Percentiles rank a stretch among this genome's conserved stretches.
phyloP scores from a whole-genome alignment of 140 eudicot species.

The Stevia rebaudiana region DNA sequence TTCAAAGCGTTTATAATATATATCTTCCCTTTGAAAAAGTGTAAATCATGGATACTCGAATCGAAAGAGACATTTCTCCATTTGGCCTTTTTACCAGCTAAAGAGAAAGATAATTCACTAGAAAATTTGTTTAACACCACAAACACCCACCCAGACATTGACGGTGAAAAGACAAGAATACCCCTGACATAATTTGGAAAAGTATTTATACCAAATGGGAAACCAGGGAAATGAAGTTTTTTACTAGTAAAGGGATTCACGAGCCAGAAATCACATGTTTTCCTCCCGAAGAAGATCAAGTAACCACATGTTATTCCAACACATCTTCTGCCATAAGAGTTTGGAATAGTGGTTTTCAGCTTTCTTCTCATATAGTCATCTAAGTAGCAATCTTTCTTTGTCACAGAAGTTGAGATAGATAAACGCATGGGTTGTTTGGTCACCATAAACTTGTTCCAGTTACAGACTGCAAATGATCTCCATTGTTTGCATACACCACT shows the following conservation, averaged over 20 bases:
- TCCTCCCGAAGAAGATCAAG: constrained; percentile 1
- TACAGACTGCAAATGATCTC: neutral
- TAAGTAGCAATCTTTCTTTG: neutral
- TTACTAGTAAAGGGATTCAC: constrained; percentile 31
- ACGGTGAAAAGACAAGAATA: constrained; percentile 17
- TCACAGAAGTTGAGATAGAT: neutral
- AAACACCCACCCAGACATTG: constrained; percentile 9
- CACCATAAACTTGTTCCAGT: neutral
- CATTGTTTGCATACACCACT: constrained; percentile 11
- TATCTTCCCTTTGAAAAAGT: constrained; percentile 7
- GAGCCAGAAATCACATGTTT: neutral
- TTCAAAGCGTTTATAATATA: neutral
- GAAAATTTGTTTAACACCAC: neutral
- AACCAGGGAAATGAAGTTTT: constrained; percentile 19
- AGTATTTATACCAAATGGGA: neutral
- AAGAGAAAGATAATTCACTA: neutral
- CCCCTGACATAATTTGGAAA: neutral
- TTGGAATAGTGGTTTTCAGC: neutral
- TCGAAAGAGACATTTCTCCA: neutral
- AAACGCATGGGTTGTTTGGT: neutral
- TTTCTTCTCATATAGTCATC: neutral
- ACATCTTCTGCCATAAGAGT: neutral
- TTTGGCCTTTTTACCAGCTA: neutral
- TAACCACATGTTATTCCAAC: constrained; percentile 19
- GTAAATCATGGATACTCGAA: neutral